phyloP scores from a whole-genome alignment of 2,329 filamentous ascomycete species.

The Colletotrichum tropicale region DNA sequence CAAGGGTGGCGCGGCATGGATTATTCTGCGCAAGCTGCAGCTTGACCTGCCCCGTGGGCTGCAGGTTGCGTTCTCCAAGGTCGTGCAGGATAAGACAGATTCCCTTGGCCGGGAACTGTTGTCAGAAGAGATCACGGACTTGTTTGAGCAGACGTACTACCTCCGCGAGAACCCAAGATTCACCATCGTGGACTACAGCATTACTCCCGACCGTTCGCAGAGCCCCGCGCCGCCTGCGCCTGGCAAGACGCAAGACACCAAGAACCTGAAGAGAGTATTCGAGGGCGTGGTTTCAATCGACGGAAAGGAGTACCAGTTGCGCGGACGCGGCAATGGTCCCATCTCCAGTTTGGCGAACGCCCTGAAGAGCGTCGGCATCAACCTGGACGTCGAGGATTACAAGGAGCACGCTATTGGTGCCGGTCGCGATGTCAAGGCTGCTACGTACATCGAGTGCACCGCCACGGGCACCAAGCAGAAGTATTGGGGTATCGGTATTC shows the following conservation, averaged over 20 bases:
- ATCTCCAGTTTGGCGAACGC: slow-evolving; percentile 89
- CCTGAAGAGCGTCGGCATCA: slow-evolving; percentile 77
- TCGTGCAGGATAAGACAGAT: slow-evolving; percentile 85
- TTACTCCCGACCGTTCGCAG: slow-evolving; percentile 79
- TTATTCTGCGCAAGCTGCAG: slow-evolving; percentile 86
- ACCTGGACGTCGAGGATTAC: slow-evolving; percentile 91
- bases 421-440: slow-evolving; percentile 86
- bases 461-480: slow-evolving; percentile 68
- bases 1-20: slow-evolving; percentile 94
- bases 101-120: slow-evolving; percentile 82
- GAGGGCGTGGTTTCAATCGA: slow-evolving; percentile 85
- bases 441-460: slow-evolving; percentile 91
- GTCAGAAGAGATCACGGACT: slow-evolving; percentile 78
- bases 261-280: slow-evolving; percentile 81
- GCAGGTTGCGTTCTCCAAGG: slow-evolving; percentile 87
- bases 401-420: slow-evolving; percentile 93
- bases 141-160: slow-evolving; percentile 92
- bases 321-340: slow-evolving; percentile 85
- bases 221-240: slow-evolving; percentile 72
- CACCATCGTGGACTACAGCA: slow-evolving; percentile 88
- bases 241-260: slow-evolving; percentile 77
- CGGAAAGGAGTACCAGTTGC: slow-evolving; percentile 76
- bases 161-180: slow-evolving; percentile 85
- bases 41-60: slow-evolving; percentile 92
- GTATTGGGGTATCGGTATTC: slow-evolving; percentile 91